Conservation (phyloP, 225 moss, liverwort and hornwort genomes). For the Bryum argenteum region DNA sequence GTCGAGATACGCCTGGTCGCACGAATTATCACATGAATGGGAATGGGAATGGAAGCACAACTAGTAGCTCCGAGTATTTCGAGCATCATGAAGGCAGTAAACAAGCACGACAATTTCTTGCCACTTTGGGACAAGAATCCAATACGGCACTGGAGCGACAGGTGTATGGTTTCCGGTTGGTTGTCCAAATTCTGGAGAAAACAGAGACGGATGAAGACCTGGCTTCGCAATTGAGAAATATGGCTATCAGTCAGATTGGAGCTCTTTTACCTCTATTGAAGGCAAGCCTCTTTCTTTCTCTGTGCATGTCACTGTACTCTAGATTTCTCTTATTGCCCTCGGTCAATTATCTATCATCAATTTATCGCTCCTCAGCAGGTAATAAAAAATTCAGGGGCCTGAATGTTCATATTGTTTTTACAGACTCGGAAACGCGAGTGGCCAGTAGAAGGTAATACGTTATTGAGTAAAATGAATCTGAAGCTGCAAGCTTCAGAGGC, state of each 20-base stretch:
- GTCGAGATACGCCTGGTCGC: constrained; percentile 29
- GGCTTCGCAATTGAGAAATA: constrained; percentile 55
- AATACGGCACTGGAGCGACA: constrained; percentile 59
- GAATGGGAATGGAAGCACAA: constrained; percentile 37
- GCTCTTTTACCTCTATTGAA: constrained; percentile 75
- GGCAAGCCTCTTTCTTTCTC: constrained; percentile 46
- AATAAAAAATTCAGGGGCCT: neutral
- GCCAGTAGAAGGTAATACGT: constrained; percentile 57
- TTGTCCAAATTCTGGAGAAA: constrained; percentile 61
- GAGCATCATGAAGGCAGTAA: constrained; percentile 50
- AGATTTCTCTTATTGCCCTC: constrained; percentile 1
- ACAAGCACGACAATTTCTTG: constrained; percentile 48
- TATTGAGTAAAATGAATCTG: constrained; percentile 62
- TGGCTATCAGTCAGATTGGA: constrained; percentile 61
- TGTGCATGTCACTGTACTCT: neutral
- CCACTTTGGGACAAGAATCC: constrained; percentile 55
- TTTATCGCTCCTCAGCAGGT: neutral
- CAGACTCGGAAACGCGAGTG: constrained; percentile 86
- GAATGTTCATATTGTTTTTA: neutral
- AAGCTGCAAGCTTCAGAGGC: constrained; percentile 82
- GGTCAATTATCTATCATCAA: constrained; percentile 9
- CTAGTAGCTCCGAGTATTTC: constrained; percentile 25
- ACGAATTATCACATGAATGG: constrained; percentile 36
- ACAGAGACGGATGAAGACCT: constrained; percentile 47
- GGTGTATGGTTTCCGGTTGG: constrained; percentile 64